Percentiles rank a stretch among this genome's conserved stretches.
phyloP scores from a whole-genome alignment of 257 asterid genomes.

The Primulina eburnea region DNA sequence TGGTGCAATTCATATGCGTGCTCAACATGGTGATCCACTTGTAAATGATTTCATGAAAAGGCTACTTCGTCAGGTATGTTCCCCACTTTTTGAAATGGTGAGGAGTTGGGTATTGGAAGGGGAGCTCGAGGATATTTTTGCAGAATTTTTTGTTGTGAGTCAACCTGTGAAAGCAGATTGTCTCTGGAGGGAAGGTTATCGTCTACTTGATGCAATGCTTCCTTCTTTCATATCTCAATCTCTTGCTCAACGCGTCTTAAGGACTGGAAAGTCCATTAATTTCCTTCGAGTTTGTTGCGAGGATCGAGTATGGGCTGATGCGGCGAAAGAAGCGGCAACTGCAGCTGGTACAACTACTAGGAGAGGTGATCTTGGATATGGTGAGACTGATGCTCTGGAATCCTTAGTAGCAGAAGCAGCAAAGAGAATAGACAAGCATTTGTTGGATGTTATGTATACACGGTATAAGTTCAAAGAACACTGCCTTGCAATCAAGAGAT shows the following conservation, averaged over 20 bases:
- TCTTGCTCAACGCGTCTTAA: constrained; percentile 84
- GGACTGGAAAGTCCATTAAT: constrained; percentile 96
- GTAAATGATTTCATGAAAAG: constrained; percentile 90
- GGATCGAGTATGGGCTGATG: constrained; percentile 96
- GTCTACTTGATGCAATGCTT: constrained; percentile 85
- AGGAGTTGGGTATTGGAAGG: constrained; percentile 99
- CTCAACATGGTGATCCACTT: constrained; percentile 96
- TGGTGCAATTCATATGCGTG: constrained; percentile 96
- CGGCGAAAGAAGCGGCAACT: constrained; percentile 85
- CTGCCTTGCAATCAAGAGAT: constrained; percentile 95
- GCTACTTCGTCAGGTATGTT: constrained; percentile 82
- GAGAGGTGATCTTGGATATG: constrained; percentile 89
- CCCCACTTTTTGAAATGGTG: constrained; percentile 99
- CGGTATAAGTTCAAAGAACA: constrained; percentile 89
- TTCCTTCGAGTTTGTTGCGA: constrained; percentile 97
- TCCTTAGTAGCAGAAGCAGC: constrained; percentile 89
- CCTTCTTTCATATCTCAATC: constrained; percentile 88
- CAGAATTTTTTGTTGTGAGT: constrained; percentile 86
- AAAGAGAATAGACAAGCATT: constrained; percentile 81
- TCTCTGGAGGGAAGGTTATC: constrained; percentile 97
- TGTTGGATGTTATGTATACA: constrained; percentile 79
- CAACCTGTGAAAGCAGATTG: constrained; percentile 96
- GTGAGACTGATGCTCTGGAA: constrained; percentile 97
- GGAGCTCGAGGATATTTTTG: constrained; percentile 90
- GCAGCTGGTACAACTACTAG: constrained; percentile 94